Evolutionary conservation across 2,329 filamentous ascomycete genomes (phyloP).

Genomic region (Cytospora piceicola): DNA sequence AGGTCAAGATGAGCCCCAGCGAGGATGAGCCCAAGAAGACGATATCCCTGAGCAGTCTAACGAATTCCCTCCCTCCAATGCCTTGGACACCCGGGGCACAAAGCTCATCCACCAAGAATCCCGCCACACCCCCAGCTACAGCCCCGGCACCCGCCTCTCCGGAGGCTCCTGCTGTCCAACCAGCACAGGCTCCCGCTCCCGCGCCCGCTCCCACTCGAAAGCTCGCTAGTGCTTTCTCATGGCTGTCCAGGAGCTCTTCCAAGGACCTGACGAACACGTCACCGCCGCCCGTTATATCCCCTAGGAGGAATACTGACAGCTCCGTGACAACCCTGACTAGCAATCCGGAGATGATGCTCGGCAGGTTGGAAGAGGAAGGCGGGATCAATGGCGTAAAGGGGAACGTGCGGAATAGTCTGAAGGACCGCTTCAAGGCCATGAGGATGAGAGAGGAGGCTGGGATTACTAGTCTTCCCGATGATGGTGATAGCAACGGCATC

Average conservation of each 20-base stretch:
- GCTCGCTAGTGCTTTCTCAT: slow-evolving; percentile 85
- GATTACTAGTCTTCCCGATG: slow-evolving; percentile 55
- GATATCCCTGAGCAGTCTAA: slow-evolving; percentile 70
- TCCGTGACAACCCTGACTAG: slow-evolving; percentile 79
- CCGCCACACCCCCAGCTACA: slow-evolving; percentile 36
- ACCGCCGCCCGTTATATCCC: slow-evolving; percentile 54
- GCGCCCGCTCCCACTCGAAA: slow-evolving; percentile 61
- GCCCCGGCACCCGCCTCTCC: slow-evolving; percentile 40
- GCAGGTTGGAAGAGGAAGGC: slow-evolving; percentile 73
- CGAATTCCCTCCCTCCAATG: slow-evolving; percentile 72
- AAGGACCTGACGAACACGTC: slow-evolving; percentile 61
- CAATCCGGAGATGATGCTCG: slow-evolving; percentile 79
- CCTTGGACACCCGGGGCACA: slow-evolving; percentile 68
- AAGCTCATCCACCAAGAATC: slow-evolving; percentile 51
- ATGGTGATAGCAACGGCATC: slow-evolving; percentile 46
- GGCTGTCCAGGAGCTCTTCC: slow-evolving; percentile 73
- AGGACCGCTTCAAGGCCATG: slow-evolving; percentile 78
- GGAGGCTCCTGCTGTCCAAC: slow-evolving; percentile 34
- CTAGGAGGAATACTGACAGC: slow-evolving; percentile 75
- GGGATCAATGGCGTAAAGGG: slow-evolving; percentile 50
- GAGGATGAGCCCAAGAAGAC: slow-evolving; percentile 58
- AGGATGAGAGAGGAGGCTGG: slow-evolving; percentile 74
- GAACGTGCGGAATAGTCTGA: slow-evolving; percentile 64
- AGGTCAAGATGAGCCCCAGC: slow-evolving; percentile 40
- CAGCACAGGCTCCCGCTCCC: slow-evolving; percentile 42